Percentiles rank a stretch among this genome's conserved stretches.
phyloP scores from a whole-genome alignment of 495 filamentous ascomycete genomes.

The Aspergillus nidulans region DNA sequence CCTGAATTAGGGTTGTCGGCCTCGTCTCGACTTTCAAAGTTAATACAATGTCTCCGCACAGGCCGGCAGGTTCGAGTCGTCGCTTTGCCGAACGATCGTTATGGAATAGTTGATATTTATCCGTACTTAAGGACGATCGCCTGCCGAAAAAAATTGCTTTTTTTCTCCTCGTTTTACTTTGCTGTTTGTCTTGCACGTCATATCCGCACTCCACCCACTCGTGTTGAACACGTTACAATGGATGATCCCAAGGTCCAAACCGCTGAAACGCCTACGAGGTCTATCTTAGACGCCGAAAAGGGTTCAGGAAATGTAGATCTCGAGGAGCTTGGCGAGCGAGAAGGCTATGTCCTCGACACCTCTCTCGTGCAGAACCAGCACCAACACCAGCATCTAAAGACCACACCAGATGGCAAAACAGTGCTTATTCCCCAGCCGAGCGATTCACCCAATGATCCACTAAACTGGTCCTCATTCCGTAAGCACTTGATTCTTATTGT shows the following conservation, averaged over 20 bases:
- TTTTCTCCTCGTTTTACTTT: too few species aligned
- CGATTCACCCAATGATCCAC: conserved; percentile 51
- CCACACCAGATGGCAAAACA: conserved; percentile 28
- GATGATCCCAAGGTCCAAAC: not conserved
- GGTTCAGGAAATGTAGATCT: conserved; percentile 5
- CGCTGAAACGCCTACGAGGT: not conserved
- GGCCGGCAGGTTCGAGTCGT: too few species aligned
- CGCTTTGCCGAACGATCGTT: too few species aligned
- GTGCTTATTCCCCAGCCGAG: conserved; percentile 59
- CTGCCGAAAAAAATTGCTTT: not conserved
- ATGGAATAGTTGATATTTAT: too few species aligned
- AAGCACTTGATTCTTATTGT: conserved; percentile 54
- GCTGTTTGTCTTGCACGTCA: too few species aligned
- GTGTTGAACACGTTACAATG: not conserved
- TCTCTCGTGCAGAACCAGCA: conserved; percentile 11
- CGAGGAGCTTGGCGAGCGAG: conserved; percentile 20
- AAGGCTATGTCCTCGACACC: conserved; percentile 24
- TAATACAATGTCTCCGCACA: too few species aligned
- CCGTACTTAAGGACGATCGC: not conserved
- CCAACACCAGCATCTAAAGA: conserved; percentile 18
- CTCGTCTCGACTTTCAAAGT: too few species aligned
- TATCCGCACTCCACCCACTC: not conserved
- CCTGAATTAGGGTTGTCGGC: too few species aligned
- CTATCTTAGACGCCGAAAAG: not conserved
- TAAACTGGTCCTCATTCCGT: conserved; percentile 52